A percentile compares a stretch with the other conserved stretches of the same genome.
Evolutionary conservation across 768 basidiomycete genomes (phyloP).

Genomic region (Mycena albidolilacea): DNA sequence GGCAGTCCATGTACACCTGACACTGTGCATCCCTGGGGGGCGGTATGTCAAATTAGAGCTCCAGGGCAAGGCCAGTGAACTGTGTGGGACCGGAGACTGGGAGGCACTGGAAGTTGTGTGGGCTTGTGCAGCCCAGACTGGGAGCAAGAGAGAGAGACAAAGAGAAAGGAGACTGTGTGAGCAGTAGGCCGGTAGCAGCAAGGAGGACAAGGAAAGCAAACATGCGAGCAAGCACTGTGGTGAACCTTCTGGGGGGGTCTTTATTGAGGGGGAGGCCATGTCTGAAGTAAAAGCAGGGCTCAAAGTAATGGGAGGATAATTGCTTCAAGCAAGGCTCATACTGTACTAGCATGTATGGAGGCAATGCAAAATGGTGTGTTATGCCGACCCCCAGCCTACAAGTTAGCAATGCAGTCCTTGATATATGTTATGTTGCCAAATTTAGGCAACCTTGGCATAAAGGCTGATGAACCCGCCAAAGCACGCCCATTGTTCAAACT

Average conservation of each 20-base stretch:
- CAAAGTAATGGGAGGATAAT: too few relatives aligned
- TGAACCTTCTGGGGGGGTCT: not conserved
- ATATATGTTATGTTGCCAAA: too few relatives aligned
- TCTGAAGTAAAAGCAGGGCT: not conserved
- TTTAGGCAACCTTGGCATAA: too few relatives aligned
- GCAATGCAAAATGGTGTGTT: too few relatives aligned
- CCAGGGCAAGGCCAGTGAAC: not conserved
- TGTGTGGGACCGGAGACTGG: not conserved
- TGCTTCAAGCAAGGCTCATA: too few relatives aligned
- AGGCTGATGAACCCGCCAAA: too few relatives aligned
- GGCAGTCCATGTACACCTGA: slow-evolving; percentile 37
- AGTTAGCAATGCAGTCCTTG: too few relatives aligned
- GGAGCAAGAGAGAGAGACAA: too few relatives aligned
- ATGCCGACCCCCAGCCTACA: too few relatives aligned
- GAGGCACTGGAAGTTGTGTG: not conserved
- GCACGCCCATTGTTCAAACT: too few relatives aligned
- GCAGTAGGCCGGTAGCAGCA: not conserved
- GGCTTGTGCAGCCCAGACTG: not conserved
- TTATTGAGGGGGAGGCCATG: slow-evolving; percentile 2
- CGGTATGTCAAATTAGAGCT: not conserved
- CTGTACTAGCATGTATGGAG: too few relatives aligned
- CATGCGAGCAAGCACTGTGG: not conserved
- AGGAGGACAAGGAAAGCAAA: not conserved
- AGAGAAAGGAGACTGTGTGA: not conserved
- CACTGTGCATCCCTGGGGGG: not conserved